phyloP scores from a whole-genome alignment of 768 basidiomycete genomes.

The Gymnopilus junonius region DNA sequence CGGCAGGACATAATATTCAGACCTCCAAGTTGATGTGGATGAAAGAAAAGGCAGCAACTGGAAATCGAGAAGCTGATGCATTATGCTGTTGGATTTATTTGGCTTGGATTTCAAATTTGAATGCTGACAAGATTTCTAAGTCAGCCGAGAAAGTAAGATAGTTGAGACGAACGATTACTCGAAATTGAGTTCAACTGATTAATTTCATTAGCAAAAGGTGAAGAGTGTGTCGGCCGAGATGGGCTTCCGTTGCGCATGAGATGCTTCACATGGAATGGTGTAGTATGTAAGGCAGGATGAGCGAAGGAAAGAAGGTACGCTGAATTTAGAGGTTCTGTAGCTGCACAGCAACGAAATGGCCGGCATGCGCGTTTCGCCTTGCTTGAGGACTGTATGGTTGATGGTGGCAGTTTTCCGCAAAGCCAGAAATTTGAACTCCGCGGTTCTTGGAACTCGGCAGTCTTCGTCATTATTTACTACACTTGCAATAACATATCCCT shows the following conservation, averaged over 20 bases:
- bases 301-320: not conserved
- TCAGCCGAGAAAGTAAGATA: not conserved
- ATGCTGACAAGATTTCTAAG: not conserved
- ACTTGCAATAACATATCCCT: not conserved
- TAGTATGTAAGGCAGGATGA: not conserved
- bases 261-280: not conserved
- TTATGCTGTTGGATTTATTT: not conserved
- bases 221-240: not conserved
- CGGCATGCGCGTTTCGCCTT: too few relatives aligned
- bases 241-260: not conserved
- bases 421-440: constrained; percentile 3
- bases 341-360: too few relatives aligned
- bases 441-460: not conserved
- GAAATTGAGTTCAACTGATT: not conserved
- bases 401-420: not conserved
- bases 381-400: too few relatives aligned
- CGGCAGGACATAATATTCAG: not conserved
- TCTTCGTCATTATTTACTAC: not conserved
- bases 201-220: not conserved
- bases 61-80: not conserved
- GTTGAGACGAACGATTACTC: not conserved
- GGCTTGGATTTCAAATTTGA: not conserved
- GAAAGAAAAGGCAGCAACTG: not conserved
- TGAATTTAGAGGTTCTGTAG: not conserved
- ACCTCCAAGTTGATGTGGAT: not conserved